Evolutionary conservation across 805 yeast species (phyloP), one percentile per base, ranked within the genome.

Genomic region (Saturnispora serradocipensis): DNA sequence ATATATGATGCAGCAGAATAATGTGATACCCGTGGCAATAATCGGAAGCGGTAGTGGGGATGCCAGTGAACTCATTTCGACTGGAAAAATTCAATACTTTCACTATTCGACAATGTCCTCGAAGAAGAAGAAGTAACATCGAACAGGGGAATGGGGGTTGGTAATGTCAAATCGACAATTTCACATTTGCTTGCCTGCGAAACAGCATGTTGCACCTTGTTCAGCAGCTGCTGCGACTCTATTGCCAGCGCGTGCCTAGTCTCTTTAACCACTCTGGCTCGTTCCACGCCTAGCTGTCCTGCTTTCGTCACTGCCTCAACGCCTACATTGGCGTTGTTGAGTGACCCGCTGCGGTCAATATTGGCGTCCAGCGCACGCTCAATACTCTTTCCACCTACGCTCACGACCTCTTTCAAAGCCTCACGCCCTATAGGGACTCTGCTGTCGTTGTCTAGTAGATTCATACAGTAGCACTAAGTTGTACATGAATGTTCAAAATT

Each of bases 21-120:
- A 32, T 3, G 49, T 34, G 3, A 56, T 44, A 30, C 54, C 56
- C 2, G 55, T 55, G 2, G 53, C 34, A 10, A 52, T 51, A 28
- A 56, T 46, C 8, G 56, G 52, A n/a, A 42, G 42, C 3, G 49
- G 53, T 18, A 48, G 51, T 9, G 27, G 16, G 15, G 52, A 30
- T 27, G 48, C 39, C 30, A 42, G 8, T 9, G 24, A 24, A 38
- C 18, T 49, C 27, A 27, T 25, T 15, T n/a, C 27, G 9, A 22
- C 16, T 18, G 40, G 16, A 61, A 48, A 20, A 42, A n/a, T 22
- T 50, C 39, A 15, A 38, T 35, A 13, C 30, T 39, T 8, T 24
- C 44, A 24, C 30, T 38, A 18, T 38, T 38, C 22, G 30, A 40
- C 18, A 24, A 24, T 4, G 44, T 40, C 30, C 30, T 40, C n/a